Evolutionary conservation across 2,329 filamentous ascomycete genomes (phyloP).

Genomic region (Lachnellula occidentalis): DNA sequence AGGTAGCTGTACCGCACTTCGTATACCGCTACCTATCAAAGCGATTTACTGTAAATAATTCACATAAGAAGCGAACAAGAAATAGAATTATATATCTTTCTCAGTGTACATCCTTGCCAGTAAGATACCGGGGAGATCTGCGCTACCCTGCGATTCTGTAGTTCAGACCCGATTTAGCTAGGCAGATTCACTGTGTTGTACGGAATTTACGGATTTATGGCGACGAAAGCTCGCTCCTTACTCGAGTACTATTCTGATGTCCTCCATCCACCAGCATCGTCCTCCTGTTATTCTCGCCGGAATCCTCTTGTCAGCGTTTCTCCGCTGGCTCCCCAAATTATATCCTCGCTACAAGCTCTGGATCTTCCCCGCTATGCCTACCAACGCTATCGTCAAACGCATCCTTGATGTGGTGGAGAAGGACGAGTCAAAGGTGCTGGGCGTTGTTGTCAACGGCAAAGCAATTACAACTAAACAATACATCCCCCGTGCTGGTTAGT

Average conservation of each 20-base stretch:
- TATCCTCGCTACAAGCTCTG: neutral
- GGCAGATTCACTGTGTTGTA: neutral
- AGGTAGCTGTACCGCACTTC: neutral
- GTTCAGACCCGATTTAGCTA: neutral
- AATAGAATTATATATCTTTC: neutral
- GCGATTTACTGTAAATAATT: no score
- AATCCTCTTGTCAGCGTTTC: no score
- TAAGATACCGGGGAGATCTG: neutral
- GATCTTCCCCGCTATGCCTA: neutral
- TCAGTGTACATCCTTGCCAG: neutral
- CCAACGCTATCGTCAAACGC: neutral
- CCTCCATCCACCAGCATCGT: neutral
- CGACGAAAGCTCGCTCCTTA: no score
- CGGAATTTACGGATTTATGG: neutral
- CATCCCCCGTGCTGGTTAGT: slow-evolving; percentile 29
- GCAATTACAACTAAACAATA: slow-evolving; percentile 28
- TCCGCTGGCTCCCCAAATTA: neutral
- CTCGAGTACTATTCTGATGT: neutral
- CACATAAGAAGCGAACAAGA: no score
- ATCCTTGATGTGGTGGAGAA: slow-evolving; percentile 8
- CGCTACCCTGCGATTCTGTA: neutral
- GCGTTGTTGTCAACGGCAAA: slow-evolving; percentile 23
- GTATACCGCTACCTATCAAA: no score
- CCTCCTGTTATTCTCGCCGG: neutral
- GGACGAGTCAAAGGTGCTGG: slow-evolving; percentile 30